Evolutionary conservation across 768 basidiomycete genomes (phyloP), one percentile per base, ranked within the genome.

Genomic region (Sistotremastrum niveocremeum): DNA sequence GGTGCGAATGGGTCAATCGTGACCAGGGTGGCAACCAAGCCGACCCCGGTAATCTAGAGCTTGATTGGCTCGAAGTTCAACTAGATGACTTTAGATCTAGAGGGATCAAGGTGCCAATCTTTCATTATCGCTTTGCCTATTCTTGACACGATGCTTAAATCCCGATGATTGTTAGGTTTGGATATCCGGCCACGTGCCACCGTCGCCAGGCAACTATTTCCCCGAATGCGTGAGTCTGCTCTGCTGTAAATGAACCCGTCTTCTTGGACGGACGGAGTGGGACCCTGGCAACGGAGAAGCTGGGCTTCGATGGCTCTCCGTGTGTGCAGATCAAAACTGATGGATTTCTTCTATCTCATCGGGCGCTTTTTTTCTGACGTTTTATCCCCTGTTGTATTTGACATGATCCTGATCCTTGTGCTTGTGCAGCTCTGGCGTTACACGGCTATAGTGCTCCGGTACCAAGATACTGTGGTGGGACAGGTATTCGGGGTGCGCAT

Each of bases 21-120:
- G 71, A 76, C 32, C 20, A 20, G 20, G 20, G 20, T 20, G 20
- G 20, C 20, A 20, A 20, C 20, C 36, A 48, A 4, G 51, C 57
- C 2, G 88, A 94, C 59, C 84, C 90, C n/a, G 90, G 90, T 41
- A 87, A 87, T 52, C 68, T 88, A 29, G 71, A 95, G 57, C 70
- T 93, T 53, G 84, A 88, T 60, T 95, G 90, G 90, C 69, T 95
- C 8, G 86, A 87, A 49, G 85, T 85, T 2, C 88, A 90, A 61
- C 66, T 95, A 12, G 64, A 74, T 41, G 64, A 61, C 46, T 89
- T 80, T 60, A 69, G 84, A 48, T 61, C 72, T 3, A 66, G 82
- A 46, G 75, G 74, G 34, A 81, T 90, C 76, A 79, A 87, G 70
- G 84, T 81, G 56, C 44, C 73, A 54, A 37, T 31, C 28, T 6